phyloP scores from a whole-genome alignment of 1,284 basidiomycete species.

The Sporisorium exsertum region DNA sequence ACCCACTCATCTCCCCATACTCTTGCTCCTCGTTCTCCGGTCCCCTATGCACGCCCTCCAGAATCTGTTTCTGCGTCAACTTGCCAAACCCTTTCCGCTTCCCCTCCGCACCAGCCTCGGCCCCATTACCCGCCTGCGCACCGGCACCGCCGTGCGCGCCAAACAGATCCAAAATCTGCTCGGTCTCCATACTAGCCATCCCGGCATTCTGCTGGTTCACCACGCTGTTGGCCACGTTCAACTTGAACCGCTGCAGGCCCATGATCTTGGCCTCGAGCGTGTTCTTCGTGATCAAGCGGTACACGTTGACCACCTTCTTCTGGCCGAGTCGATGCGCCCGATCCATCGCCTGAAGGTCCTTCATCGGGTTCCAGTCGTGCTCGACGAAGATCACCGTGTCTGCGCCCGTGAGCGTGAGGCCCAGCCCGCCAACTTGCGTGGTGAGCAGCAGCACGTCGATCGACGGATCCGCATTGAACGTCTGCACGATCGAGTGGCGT shows the following conservation, averaged over 20 bases:
- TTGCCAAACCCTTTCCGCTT: conserved; percentile 45
- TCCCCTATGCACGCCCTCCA: conserved; percentile 68
- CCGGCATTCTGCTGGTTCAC: conserved; percentile 97
- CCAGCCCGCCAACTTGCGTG: conserved; percentile 95
- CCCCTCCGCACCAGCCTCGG: conserved; percentile 4
- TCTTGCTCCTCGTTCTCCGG: conserved; percentile 68
- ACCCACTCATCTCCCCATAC: conserved; percentile 61
- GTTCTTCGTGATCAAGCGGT: conserved; percentile 94
- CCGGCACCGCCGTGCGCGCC: conserved; percentile 55
- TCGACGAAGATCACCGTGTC: conserved; percentile 99
- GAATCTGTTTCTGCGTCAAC: conserved; percentile 70
- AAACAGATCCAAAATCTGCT: conserved; percentile 95
- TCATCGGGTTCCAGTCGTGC: conserved; percentile 99
- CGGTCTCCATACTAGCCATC: conserved; percentile 94
- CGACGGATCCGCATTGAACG: conserved; percentile 96
- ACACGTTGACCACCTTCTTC: conserved; percentile 99
- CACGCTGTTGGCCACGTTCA: conserved; percentile 96
- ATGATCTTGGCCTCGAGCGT: conserved; percentile 99
- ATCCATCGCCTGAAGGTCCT: conserved; percentile 99
- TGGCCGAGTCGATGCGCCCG: conserved; percentile 97
- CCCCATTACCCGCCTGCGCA: neutral
- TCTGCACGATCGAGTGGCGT: conserved; percentile 81
- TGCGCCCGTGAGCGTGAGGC: conserved; percentile 94
- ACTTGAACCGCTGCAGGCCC: conserved; percentile 96
- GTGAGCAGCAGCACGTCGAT: conserved; percentile 97